Evolutionary conservation across 805 yeast species (phyloP).

Genomic region (Yamadazyma kitorensis): DNA sequence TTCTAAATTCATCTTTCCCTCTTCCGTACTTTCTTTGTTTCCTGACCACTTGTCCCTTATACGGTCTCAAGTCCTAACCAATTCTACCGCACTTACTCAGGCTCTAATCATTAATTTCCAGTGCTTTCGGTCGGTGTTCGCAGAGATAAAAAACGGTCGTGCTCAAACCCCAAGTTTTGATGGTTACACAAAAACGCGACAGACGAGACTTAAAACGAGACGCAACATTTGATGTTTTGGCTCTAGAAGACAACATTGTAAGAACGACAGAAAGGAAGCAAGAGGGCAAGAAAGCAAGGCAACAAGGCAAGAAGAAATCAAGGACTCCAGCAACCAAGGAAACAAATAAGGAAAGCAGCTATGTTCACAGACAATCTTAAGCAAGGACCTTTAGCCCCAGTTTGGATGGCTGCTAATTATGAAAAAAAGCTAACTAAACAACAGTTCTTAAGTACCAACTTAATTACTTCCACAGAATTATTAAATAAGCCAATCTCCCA

Average conservation of each 20-base stretch:
- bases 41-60: too few relatives aligned
- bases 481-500: constrained; percentile 48
- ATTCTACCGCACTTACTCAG: too few relatives aligned
- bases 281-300: too few relatives aligned
- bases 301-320: too few relatives aligned
- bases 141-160: too few relatives aligned
- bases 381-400: constrained; percentile 80
- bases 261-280: too few relatives aligned
- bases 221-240: not conserved
- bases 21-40: too few relatives aligned
- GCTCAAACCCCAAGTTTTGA: not conserved
- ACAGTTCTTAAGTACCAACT: constrained; percentile 69
- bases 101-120: too few relatives aligned
- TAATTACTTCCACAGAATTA: constrained; percentile 46
- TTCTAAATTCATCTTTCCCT: constrained; percentile 39
- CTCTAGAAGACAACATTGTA: not conserved
- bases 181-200: constrained; percentile 3
- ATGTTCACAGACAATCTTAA: not conserved
- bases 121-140: too few relatives aligned
- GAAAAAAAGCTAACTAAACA: constrained; percentile 73
- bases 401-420: constrained; percentile 91
- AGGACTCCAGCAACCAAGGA: too few relatives aligned
- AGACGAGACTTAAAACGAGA: not conserved
- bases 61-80: too few relatives aligned
- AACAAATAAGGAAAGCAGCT: too few relatives aligned